Evolutionary conservation across 1,284 basidiomycete species (phyloP), one percentile per base, ranked within the genome.

Genomic region (Ceratobasidium sp.): DNA sequence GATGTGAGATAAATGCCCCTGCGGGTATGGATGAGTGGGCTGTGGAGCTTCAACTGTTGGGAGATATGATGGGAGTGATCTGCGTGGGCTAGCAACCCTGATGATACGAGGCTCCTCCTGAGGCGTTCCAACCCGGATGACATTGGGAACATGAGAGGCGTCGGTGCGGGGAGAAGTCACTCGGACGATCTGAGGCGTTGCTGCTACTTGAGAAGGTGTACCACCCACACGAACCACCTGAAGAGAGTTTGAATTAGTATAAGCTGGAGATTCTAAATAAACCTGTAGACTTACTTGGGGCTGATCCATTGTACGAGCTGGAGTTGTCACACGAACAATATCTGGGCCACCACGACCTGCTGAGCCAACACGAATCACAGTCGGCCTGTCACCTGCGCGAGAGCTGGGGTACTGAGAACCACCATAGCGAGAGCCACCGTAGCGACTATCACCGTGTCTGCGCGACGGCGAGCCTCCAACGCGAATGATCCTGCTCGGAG

Each of bases 181-280:
- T 21, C 67, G 1, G 32, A 59, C 59, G 21, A 71, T 46, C 30
- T 71, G 67, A 7, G 67, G 67, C 7, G 44, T 57, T 9, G 55
- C 14, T 26, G 47, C 35, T 7, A 30, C 46, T 2, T 70, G 55
- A 7, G 55, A 58, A 18, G 66, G 66, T 16, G 67, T 61, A 26
- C 58, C 58, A 16, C 67, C 67, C 44, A 71, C 55, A 21, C 67
- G 67, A 61, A 71, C 67, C n/a, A 71, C 67, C 67, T 71, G 18
- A 1, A 14, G 6, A 59, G 23, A 32, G 5, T 47, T 43, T 71
- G 14, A 59, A 32, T 50, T 23, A 6, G 38, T 13, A 8, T 21
- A 30, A 26, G 2, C 11, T 38, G 1, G 44, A 41, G 43, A 59
- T 32, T 9, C 26, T 11, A 38, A 38, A 38, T 38, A 11, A 41